A percentile compares a stretch with the other conserved stretches of the same genome.
phyloP scores from a whole-genome alignment of 2,329 filamentous ascomycete species.

The Colletotrichum costaricense region DNA sequence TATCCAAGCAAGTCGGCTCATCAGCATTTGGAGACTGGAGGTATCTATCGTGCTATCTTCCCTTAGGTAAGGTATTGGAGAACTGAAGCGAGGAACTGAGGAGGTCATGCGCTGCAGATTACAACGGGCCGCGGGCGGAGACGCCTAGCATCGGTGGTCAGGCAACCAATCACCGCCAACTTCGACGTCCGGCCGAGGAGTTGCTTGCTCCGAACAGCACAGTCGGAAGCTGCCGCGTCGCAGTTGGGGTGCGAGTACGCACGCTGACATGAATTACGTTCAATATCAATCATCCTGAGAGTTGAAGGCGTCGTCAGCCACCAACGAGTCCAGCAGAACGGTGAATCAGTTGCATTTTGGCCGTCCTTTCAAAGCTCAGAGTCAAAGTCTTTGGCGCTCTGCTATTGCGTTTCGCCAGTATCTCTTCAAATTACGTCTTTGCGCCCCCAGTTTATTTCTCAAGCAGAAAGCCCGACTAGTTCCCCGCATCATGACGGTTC shows the following conservation, averaged over 20 bases:
- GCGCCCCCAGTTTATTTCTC: neutral
- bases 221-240: neutral
- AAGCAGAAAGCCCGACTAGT: neutral
- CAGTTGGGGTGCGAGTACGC: neutral
- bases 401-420: neutral
- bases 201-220: constrained; percentile 15
- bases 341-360: neutral
- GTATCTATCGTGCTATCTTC: too few species aligned
- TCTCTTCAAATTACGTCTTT: neutral
- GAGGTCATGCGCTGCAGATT: neutral
- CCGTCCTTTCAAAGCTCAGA: neutral
- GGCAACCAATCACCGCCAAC: constrained; percentile 18
- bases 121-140: constrained; percentile 5
- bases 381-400: neutral
- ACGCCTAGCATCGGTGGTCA: neutral
- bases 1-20: neutral
- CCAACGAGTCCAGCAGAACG: neutral
- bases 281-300: constrained; percentile 20
- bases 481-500: constrained; percentile 29
- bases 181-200: constrained; percentile 18
- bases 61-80: neutral
- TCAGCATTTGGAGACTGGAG: neutral
- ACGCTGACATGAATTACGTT: neutral
- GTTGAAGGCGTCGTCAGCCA: constrained; percentile 24
- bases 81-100: neutral